Conservation (phyloP, 1,139 yeast genomes). For the Suhomyces yuchorum region DNA sequence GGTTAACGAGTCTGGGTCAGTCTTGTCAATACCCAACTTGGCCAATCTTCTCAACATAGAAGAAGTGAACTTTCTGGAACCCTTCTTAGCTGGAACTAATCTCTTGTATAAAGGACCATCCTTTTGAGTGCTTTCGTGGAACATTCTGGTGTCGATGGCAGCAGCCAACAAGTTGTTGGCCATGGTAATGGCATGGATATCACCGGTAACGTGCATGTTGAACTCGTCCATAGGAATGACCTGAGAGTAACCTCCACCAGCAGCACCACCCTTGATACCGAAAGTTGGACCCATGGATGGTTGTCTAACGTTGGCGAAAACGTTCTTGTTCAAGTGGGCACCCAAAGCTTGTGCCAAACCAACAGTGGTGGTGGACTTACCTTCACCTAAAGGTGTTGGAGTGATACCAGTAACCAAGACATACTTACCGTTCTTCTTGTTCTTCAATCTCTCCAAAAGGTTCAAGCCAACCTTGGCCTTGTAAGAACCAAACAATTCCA, state of each 20-base stretch:
- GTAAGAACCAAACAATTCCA: conserved; percentile 72
- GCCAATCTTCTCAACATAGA: conserved; percentile 66
- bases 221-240: conserved; percentile 89
- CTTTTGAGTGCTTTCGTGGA: conserved; percentile 74
- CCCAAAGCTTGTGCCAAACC: conserved; percentile 81
- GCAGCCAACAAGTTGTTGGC: conserved; percentile 82
- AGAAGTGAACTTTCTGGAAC: conserved; percentile 62
- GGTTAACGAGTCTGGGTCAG: conserved; percentile 68
- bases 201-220: conserved; percentile 84
- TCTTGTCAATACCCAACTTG: conserved; percentile 64
- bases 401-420: conserved; percentile 80
- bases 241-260: conserved; percentile 86
- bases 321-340: conserved; percentile 67
- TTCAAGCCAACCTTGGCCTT: conserved; percentile 76
- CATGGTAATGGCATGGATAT: conserved; percentile 78
- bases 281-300: conserved; percentile 90
- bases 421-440: conserved; percentile 63
- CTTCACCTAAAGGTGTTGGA: conserved; percentile 83
- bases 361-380: conserved; percentile 78
- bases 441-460: conserved; percentile 67
- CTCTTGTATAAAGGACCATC: conserved; percentile 62
- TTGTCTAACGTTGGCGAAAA: conserved; percentile 80
- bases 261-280: conserved; percentile 89
- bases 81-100: conserved; percentile 70
- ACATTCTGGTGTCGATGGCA: conserved; percentile 81